Base-by-base conservation (phyloP, 2,329 filamentous ascomycete genomes). In the Hymenoscyphus fructigenus region DNA sequence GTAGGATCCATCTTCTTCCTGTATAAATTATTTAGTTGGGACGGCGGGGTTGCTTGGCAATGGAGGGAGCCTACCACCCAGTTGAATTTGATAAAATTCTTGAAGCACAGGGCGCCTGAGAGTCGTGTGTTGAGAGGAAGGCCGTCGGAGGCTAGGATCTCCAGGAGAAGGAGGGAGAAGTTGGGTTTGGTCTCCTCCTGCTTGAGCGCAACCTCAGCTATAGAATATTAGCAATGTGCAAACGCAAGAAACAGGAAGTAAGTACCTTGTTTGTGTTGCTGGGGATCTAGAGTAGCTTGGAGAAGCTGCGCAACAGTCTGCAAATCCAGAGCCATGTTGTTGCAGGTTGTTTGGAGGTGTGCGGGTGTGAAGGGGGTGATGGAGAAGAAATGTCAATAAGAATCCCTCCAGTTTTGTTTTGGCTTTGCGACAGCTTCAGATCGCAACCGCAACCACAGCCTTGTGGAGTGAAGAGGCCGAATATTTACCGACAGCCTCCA, bases 1-100 rank as follows among this genome's bases (percentile, higher is more conserved):
- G 83, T 99, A 95, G 78, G 91, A 90, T 75, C 95, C 93, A 79
- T 97, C 91, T 76, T 97, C 94, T 78, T 98, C 92, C 82, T 90
- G 65, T 23, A 62, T 41, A 34, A 14, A 29, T 23, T 23, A 53
- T 23, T 68, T 41, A 74, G 69, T 53, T 61, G 44, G 62, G 23
- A 53, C 29, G 38, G 23, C n/a, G 23, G 14, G 36, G 41, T 20
- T 50, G 53, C 44, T 29, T 28, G 28, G 9, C 17, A n/a, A 41
- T 14, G 50, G 55, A 28, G 57, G 59, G 65, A 57, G 82, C 86
- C 71, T 79, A 90, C 88, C 72, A 92, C 91, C 87, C 96, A 99
- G 82, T 93, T 95, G 76, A 91, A 88, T 78, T 91, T 91, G 75
- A 99, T 93, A 78, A 97, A 96, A 82, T 99, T 99, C 81, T 99